Evolutionary conservation across 805 yeast genomes (phyloP), one percentile per base, ranked within the genome.

Genomic region (Yarrowia osloensis): DNA sequence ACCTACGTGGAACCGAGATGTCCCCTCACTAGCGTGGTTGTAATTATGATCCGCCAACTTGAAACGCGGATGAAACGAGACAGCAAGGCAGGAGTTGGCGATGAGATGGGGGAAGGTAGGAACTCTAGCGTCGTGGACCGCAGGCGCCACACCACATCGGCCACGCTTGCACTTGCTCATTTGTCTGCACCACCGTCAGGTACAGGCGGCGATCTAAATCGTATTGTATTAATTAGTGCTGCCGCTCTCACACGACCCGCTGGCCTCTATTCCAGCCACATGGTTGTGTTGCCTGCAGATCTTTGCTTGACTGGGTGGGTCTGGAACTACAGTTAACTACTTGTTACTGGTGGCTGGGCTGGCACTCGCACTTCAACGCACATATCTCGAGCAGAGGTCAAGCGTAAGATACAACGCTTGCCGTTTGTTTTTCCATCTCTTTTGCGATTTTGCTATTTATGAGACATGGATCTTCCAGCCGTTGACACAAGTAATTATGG

Each of bases 401-500:
- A n/a, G n/a, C n/a, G n/a, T n/a, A n/a, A n/a, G n/a, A n/a, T n/a
- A n/a, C n/a, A n/a, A n/a, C n/a, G n/a, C n/a, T n/a, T n/a, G n/a
- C 26, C 47, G n/a, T 44, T 44, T 44, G 29, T 44, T 44, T 44
- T 44, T 44, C 49, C 49, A 44, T 17, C 31, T 15, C 33, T 7
- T 44, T 49, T 28, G 54, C 54, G 47, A 17, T 46, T 47, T 50
- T 29, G 55, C 55, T 50, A 50, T 50, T 50, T 50, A 31, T 50
- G 55, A 50, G 55, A 50, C 55, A 50, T n/a, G 13, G 55, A 50
- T 50, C 55, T 21, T 31, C 54, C 29, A 44, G 55, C 55, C 55
- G 55, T 50, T 50, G 55, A 31, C 39, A 50, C 39, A 50, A 50
- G 55, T 29, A 50, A 50, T 29, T 50, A 49, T 47, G n/a, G n/a